Base-by-base conservation (phyloP, 1,284 basidiomycete genomes). In the Sporisorium exsertum region DNA sequence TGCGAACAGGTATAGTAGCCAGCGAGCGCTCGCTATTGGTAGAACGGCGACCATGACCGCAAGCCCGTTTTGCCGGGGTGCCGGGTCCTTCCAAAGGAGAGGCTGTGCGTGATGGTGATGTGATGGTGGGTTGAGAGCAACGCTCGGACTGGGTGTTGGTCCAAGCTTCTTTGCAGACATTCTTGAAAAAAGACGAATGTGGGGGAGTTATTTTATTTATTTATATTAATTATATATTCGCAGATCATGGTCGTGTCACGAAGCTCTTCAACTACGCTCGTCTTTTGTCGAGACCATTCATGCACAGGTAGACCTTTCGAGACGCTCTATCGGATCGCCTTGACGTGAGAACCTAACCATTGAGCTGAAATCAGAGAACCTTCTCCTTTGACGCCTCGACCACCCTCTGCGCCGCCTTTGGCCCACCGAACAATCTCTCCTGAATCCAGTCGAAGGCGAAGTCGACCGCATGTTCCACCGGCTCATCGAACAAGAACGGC, bases 401-500 rank as follows among this genome's bases (percentile, higher is more conserved):
- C 58, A 72, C 62, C 47, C 49, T 61, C 10, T 67, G 10, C 9
- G 72, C 67, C 13, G 72, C 73, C 22, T 64, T 57, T 2, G 54
- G 40, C 1, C 64, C 64, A 24, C 65, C 69, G 20, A 60, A 5
- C 5, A 77, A 0, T 35, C 65, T 54, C 58, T 77, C 70, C 62
- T 77, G 70, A n/a, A 88, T 71, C 81, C 87, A 87, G 64, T 88
- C 88, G 54, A 89, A 89, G 18, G 85, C 77, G 32, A 78, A 72
- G 70, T 88, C 88, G 22, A 88, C 86, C 20, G 82, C 87, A 45
- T 84, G 77, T 74, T 89, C 88, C 59, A 88, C 87, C 61, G 88
- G 84, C 43, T 82, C 66, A 57, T 86, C 84, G 61, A 81, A 83
- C 26, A 77, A 15, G 55, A 72, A 72, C 12, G 78, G 84, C 62